These are phyloP conservation scores for Kazachstania psychrophila DNA, from an alignment of 805 yeast genomes.

Conservation along the genomic window DNA sequence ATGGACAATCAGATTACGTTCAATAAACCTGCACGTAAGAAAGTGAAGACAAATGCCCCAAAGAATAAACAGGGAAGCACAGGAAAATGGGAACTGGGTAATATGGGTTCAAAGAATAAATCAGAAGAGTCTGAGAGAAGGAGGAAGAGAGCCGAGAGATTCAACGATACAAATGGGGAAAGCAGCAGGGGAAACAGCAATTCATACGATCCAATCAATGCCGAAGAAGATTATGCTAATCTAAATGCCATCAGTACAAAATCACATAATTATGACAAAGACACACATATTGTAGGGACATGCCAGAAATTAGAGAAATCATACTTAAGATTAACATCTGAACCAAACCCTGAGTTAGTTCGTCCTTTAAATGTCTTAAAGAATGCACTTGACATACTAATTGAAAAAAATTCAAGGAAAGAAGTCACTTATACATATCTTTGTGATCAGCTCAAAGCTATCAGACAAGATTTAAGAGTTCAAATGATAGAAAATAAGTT, in stretches of 20 bases:
- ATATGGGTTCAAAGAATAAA: conserved; percentile 2
- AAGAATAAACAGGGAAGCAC: neutral
- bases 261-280: conserved; percentile 27
- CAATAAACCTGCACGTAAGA: neutral
- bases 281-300: conserved; percentile 48
- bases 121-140: conserved; percentile 24
- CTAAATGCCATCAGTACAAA: conserved; percentile 26
- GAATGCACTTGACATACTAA: conserved; percentile 46
- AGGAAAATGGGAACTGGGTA: conserved; percentile 7
- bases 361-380: conserved; percentile 61
- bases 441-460: conserved; percentile 83
- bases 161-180: conserved; percentile 16
- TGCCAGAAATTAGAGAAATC: conserved; percentile 61
- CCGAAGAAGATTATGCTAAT: conserved; percentile 20
- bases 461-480: conserved; percentile 88
- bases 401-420: conserved; percentile 41
- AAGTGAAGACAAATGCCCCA: neutral
- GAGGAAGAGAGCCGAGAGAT: conserved; percentile 31
- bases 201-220: conserved; percentile 8
- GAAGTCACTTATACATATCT: conserved; percentile 60
- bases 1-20: too few relatives aligned
- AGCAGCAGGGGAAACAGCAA: neutral
- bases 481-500: conserved; percentile 76
- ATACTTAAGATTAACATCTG: conserved; percentile 80
- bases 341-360: conserved; percentile 76